Conservation (phyloP, 257 asterid genomes). For the Nicotiana obtusifolia region DNA sequence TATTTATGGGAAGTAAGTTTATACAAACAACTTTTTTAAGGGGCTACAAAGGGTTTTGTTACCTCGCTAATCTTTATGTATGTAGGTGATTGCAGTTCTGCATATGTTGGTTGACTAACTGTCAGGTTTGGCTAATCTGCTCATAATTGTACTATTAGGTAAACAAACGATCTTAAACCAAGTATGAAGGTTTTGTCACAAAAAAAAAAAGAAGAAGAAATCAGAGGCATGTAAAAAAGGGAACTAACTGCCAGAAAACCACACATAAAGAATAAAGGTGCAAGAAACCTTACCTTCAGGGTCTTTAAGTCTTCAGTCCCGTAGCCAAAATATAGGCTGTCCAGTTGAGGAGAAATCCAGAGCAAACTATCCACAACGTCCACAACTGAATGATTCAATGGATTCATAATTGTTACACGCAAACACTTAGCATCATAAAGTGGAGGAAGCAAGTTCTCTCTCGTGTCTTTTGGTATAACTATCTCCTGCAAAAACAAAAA, state of each 20-base stretch:
- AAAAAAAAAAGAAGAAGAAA: background rate
- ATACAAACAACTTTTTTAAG: background rate
- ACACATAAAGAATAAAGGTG: background rate
- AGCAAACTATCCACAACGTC: conserved; percentile 1
- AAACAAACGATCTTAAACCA: background rate
- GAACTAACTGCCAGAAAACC: background rate
- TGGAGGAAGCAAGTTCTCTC: background rate
- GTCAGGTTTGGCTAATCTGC: background rate
- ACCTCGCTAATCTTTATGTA: background rate
- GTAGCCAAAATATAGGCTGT: background rate
- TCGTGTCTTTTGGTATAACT: background rate
- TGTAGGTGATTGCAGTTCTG: background rate
- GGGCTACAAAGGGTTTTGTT: background rate
- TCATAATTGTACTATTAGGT: background rate
- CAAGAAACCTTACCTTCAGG: background rate
- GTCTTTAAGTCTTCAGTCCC: background rate
- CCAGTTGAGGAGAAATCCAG: conserved; percentile 11
- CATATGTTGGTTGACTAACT: background rate
- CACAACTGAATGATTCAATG: background rate
- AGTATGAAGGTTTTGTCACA: background rate
- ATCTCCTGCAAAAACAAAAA: background rate
- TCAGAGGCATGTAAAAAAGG: background rate
- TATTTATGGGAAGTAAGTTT: background rate
- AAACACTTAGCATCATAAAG: background rate
- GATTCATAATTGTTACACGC: background rate